A percentile compares a stretch with the other conserved stretches of the same genome.
Conservation (phyloP, 1,284 basidiomycete genomes). For the Omphalotus olearius region DNA sequence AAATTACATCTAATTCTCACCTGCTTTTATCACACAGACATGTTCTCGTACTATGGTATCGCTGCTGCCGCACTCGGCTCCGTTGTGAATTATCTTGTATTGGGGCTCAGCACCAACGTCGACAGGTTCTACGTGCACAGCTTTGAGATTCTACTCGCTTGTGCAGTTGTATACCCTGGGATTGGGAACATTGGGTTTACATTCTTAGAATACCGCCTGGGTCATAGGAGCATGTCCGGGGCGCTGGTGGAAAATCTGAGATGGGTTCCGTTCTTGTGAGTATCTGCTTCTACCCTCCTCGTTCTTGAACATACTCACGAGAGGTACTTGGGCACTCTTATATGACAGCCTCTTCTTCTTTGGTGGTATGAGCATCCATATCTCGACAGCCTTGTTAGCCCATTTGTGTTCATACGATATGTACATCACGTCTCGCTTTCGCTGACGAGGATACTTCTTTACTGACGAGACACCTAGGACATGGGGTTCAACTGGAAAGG, state of each 20-base stretch:
- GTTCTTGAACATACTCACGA: background rate
- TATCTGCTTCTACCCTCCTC: conserved; percentile 13
- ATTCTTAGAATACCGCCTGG: conserved; percentile 73
- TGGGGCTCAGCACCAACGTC: conserved; percentile 61
- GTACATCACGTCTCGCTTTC: conserved; percentile 36
- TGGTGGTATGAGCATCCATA: conserved; percentile 71
- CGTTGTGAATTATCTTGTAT: conserved; percentile 66
- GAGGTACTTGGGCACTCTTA: background rate
- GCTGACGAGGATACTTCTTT: background rate
- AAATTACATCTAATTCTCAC: background rate
- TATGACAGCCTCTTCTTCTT: conserved; percentile 76
- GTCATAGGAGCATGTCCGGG: conserved; percentile 49
- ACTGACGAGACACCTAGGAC: conserved; percentile 26
- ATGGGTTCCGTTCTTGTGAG: conserved; percentile 80
- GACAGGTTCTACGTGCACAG: conserved; percentile 70
- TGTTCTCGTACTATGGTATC: conserved; percentile 23
- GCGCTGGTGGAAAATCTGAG: conserved; percentile 62
- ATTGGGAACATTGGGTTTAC: conserved; percentile 67
- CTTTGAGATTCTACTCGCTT: conserved; percentile 77
- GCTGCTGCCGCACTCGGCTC: conserved; percentile 58
- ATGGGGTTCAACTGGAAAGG: conserved; percentile 34
- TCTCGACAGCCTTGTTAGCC: conserved; percentile 69
- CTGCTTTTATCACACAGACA: conserved; percentile 73
- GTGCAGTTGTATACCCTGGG: conserved; percentile 71
- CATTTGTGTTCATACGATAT: conserved; percentile 85